These are phyloP conservation scores for Pharnaceum exiguum DNA, from an alignment of 148 eudicot genomes.

Conservation along the genomic window DNA sequence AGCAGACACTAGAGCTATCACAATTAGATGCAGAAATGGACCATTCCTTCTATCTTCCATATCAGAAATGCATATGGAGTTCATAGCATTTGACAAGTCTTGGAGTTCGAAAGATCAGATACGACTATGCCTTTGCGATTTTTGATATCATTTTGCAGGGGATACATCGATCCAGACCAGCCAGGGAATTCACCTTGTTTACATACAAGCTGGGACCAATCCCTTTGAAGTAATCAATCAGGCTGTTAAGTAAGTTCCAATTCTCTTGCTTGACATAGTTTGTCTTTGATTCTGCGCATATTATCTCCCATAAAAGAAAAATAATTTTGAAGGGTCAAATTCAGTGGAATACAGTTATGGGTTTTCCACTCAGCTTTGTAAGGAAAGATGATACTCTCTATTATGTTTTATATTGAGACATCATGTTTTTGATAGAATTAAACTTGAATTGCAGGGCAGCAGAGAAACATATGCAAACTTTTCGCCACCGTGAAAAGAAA, in stretches of 20 bases:
- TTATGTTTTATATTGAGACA: not conserved
- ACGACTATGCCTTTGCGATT: constrained; percentile 31
- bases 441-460: constrained; percentile 50
- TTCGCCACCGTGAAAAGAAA: constrained; percentile 83
- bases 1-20: constrained; percentile 2
- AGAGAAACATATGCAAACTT: constrained; percentile 87
- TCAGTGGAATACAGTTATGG: not conserved
- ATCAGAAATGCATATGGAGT: constrained; percentile 11
- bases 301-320: not conserved
- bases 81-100: constrained; percentile 14
- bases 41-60: constrained; percentile 4
- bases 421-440: not conserved
- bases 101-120: constrained; percentile 28
- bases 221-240: constrained; percentile 76
- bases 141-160: constrained; percentile 56
- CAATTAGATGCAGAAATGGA: constrained; percentile 10
- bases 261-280: constrained; percentile 2
- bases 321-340: not conserved
- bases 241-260: constrained; percentile 67
- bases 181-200: constrained; percentile 74
- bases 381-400: not conserved
- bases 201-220: constrained; percentile 84
- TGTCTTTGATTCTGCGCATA: not conserved
- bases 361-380: not conserved
- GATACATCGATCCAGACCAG: constrained; percentile 70